Conservation (phyloP, 192 early-diverging fungal species). For the Jimgerdemannia lactiflua region DNA sequence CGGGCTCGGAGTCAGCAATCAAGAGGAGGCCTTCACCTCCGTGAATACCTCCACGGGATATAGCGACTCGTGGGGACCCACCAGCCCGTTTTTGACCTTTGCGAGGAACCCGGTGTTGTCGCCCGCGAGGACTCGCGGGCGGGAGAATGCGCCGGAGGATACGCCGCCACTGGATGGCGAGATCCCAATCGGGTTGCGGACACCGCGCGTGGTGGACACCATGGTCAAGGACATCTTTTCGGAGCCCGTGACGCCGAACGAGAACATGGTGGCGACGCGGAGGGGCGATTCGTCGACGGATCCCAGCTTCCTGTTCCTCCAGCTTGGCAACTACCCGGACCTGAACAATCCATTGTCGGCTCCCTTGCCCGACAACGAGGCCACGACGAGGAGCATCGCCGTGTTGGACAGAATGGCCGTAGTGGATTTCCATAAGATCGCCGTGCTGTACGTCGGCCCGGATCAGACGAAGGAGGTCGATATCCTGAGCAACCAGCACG, state of each 20-base stretch:
- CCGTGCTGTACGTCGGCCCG: constrained; percentile 87
- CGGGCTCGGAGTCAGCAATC: background rate
- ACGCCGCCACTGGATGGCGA: too few species aligned
- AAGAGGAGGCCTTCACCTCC: background rate
- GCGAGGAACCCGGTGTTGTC: too few species aligned
- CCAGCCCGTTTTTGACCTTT: background rate
- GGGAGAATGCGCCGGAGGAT: too few species aligned
- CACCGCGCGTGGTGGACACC: background rate
- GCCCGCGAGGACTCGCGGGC: too few species aligned
- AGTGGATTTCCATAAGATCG: constrained; percentile 95
- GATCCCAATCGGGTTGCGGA: too few species aligned
- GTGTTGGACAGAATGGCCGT: constrained; percentile 87
- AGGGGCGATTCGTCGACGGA: constrained; percentile 45
- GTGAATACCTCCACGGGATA: too few species aligned
- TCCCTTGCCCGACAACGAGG: constrained; percentile 74
- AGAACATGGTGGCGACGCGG: constrained; percentile 6
- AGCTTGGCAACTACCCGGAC: constrained; percentile 74
- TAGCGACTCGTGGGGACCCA: background rate
- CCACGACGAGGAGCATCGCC: constrained; percentile 69
- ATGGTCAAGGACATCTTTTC: constrained; percentile 16
- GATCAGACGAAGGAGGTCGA: constrained; percentile 81
- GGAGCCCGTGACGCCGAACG: constrained; percentile 4
- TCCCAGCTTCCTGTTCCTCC: constrained; percentile 61
- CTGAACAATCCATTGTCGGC: constrained; percentile 55
- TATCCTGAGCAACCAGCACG: constrained; percentile 85